Evolutionary conservation across 345 rosid species (phyloP).

Genomic region (Tarenaya hassleriana): DNA sequence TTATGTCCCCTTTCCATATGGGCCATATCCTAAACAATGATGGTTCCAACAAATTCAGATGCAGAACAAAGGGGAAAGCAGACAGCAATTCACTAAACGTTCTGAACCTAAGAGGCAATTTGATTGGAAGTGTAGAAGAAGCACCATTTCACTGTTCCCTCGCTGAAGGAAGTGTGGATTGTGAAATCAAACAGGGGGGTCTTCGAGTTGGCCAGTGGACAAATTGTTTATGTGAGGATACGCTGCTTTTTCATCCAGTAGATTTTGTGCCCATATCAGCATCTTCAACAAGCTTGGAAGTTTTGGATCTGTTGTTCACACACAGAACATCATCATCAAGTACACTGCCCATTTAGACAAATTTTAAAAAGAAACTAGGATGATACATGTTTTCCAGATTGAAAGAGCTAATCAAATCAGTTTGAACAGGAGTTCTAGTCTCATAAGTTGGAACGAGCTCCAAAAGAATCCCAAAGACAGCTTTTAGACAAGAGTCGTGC

Average conservation of each 20-base stretch:
- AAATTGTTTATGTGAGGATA: slow-evolving; percentile 85
- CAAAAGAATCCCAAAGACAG: not conserved
- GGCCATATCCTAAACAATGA: slow-evolving; percentile 21
- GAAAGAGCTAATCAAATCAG: not conserved
- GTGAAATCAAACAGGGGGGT: slow-evolving; percentile 48
- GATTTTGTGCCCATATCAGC: slow-evolving; percentile 86
- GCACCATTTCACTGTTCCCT: slow-evolving; percentile 18
- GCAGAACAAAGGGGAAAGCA: slow-evolving; percentile 20
- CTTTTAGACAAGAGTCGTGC: not conserved
- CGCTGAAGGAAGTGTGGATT: slow-evolving; percentile 13
- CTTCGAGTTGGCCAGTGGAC: slow-evolving; percentile 66
- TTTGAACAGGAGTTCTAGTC: no score
- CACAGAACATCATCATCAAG: slow-evolving; percentile 6
- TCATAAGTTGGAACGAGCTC: no score
- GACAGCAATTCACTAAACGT: slow-evolving; percentile 20
- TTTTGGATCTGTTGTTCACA: slow-evolving; percentile 69
- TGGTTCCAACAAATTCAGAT: slow-evolving; percentile 8
- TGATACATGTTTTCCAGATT: not conserved
- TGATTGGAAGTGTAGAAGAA: slow-evolving; percentile 11
- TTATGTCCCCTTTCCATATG: slow-evolving; percentile 22
- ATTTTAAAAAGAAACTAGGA: not conserved
- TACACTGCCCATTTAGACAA: slow-evolving; percentile 5
- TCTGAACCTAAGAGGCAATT: slow-evolving; percentile 19
- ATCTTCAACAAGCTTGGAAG: slow-evolving; percentile 89
- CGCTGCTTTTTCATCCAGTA: slow-evolving; percentile 84